Percentiles rank a stretch among this genome's conserved stretches.
phyloP scores from a whole-genome alignment of 148 eudicot species.

The Silene uniflora region DNA sequence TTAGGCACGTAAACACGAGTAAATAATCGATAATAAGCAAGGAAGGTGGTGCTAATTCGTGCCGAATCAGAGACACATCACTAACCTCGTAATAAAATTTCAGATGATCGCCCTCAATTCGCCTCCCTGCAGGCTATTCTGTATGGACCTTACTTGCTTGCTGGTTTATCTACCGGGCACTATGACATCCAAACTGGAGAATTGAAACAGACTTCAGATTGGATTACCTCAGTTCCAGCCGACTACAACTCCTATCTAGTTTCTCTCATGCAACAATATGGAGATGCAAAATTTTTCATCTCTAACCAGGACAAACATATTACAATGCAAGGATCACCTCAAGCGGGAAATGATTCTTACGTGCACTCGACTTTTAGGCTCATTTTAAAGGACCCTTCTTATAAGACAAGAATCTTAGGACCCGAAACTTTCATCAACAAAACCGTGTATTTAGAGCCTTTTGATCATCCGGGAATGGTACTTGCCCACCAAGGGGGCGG shows the following conservation, averaged over 20 bases:
- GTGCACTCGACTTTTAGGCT: constrained; percentile 71
- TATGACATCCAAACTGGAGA: constrained; percentile 47
- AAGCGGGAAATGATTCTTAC: constrained; percentile 43
- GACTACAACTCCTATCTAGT: constrained; percentile 50
- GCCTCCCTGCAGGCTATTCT: constrained; percentile 65
- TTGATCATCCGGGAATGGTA: constrained; percentile 64
- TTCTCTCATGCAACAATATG: constrained; percentile 46
- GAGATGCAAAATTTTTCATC: constrained; percentile 37
- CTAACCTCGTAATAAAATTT: neutral
- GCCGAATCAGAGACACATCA: too few relatives aligned
- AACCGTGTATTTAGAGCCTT: constrained; percentile 60
- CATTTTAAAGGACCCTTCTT: constrained; percentile 26
- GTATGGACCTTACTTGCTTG: constrained; percentile 85
- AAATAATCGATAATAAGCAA: too few relatives aligned
- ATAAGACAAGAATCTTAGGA: neutral
- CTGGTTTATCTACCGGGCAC: constrained; percentile 59
- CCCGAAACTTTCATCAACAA: constrained; percentile 41
- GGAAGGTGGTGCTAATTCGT: too few relatives aligned
- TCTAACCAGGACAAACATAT: constrained; percentile 31
- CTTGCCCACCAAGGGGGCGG: constrained; percentile 43
- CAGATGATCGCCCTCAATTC: constrained; percentile 76
- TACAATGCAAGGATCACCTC: constrained; percentile 38
- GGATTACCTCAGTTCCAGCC: constrained; percentile 56
- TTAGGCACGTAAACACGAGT: too few relatives aligned
- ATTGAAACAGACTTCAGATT: constrained; percentile 34